Percentiles rank a stretch among this genome's conserved stretches.
These are phyloP conservation scores for Aristolochia fimbriata DNA, from an alignment of 164 flowering plant genomes.

Conservation along the genomic window DNA sequence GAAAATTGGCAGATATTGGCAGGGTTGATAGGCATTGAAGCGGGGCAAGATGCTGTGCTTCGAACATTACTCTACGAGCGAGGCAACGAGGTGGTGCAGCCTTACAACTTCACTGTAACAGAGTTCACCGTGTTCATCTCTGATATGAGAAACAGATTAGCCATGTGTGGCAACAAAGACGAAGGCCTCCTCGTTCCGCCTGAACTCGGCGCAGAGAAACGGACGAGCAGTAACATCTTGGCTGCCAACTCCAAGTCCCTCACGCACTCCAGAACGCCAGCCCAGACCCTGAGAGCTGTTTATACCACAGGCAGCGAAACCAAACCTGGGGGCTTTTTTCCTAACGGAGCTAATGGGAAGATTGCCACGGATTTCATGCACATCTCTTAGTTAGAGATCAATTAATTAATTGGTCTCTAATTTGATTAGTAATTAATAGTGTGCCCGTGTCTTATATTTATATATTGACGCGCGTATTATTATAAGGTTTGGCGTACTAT, in stretches of 20 bases:
- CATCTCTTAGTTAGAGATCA: too few species aligned
- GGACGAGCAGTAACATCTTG: conserved; percentile 5
- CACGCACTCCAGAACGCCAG: background rate
- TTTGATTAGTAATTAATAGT: too few species aligned
- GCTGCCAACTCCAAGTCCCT: background rate
- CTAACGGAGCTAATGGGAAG: background rate
- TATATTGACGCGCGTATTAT: too few species aligned
- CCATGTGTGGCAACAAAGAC: conserved; percentile 14
- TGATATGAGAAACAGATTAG: conserved; percentile 9
- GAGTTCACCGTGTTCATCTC: conserved; percentile 15
- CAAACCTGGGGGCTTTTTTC: conserved; percentile 30
- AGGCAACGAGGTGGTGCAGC: conserved; percentile 3
- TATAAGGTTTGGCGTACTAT: too few species aligned
- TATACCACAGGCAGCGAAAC: conserved; percentile 15
- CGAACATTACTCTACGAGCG: conserved; percentile 11
- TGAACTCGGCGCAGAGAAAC: conserved; percentile 13
- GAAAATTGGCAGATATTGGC: conserved; percentile 11
- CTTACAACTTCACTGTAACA: conserved; percentile 12
- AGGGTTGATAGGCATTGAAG: conserved; percentile 13
- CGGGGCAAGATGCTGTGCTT: conserved; percentile 19
- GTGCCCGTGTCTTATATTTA: too few species aligned
- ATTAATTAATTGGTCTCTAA: too few species aligned
- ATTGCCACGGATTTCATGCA: background rate
- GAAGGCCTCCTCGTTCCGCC: conserved; percentile 14
- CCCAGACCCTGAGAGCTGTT: conserved; percentile 10